Evolutionary conservation across 148 eudicot species (phyloP).

Genomic region (Pouteria glomerata): DNA sequence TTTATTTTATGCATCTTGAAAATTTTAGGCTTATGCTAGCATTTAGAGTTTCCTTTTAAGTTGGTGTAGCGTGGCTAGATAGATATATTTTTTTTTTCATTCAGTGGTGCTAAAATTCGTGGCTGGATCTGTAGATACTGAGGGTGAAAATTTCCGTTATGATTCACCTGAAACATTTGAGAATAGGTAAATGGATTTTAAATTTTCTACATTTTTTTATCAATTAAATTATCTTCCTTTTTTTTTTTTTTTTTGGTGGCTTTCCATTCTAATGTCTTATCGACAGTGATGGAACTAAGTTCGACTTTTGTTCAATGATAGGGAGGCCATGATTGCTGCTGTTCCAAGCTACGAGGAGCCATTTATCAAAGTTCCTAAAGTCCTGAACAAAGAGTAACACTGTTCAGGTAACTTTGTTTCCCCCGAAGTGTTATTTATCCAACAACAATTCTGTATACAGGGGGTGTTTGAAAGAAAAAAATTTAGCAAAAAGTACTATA

Average conservation of each 20-base stretch:
- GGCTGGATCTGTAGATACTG: constrained; percentile 51
- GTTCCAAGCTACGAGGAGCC: constrained; percentile 80
- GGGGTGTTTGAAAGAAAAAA: too few relatives aligned
- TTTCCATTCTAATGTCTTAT: neutral
- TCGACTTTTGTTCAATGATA: constrained; percentile 11
- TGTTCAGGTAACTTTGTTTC: constrained; percentile 17
- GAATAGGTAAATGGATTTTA: constrained; percentile 41
- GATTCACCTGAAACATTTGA: constrained; percentile 70
- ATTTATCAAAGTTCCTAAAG: constrained; percentile 88
- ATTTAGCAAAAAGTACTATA: too few relatives aligned
- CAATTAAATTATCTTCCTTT: too few relatives aligned
- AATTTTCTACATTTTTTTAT: too few relatives aligned
- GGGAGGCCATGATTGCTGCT: constrained; percentile 72
- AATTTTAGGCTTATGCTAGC: neutral
- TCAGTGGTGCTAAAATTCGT: constrained; percentile 3
- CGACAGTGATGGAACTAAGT: neutral
- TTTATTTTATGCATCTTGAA: neutral
- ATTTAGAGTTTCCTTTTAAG: neutral
- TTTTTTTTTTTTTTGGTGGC: too few relatives aligned
- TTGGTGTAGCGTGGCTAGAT: neutral
- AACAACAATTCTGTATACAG: too few relatives aligned
- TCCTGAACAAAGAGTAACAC: constrained; percentile 66
- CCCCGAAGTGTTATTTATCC: too few relatives aligned
- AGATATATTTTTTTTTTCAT: too few relatives aligned
- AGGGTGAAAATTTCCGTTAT: constrained; percentile 63